Evolutionary conservation across 345 rosid species (phyloP).

Genomic region (Rhodamnia argentea): DNA sequence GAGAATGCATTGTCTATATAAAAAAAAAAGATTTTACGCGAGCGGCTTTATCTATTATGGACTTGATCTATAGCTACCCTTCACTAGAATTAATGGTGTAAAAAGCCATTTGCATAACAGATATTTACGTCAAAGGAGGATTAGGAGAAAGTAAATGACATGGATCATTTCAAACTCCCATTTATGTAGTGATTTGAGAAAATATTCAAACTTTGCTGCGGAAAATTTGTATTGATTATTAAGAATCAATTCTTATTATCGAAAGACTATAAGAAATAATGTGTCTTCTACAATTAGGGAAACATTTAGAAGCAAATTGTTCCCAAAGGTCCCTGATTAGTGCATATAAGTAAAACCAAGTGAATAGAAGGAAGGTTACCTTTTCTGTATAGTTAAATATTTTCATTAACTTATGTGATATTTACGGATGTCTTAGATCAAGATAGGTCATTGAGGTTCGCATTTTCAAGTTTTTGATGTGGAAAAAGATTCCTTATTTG

Average conservation of each 20-base stretch:
- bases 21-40: not conserved
- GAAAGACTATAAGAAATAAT: too few relatives aligned
- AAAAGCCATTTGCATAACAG: not conserved
- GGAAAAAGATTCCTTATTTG: not conserved
- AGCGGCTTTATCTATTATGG: not conserved
- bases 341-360: not conserved
- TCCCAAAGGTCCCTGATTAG: not conserved
- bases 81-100: not conserved
- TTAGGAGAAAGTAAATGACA: not conserved
- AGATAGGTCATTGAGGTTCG: not conserved
- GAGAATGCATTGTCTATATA: not conserved
- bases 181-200: not conserved
- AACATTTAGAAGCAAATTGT: not conserved
- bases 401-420: not conserved
- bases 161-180: not conserved
- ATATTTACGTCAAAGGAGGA: not conserved
- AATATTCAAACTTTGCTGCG: not conserved
- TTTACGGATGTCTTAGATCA: not conserved
- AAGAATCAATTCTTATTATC: not conserved
- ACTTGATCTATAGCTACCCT: not conserved
- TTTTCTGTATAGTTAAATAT: not conserved
- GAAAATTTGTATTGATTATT: not conserved
- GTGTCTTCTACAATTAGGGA: not conserved
- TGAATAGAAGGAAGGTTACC: not conserved
- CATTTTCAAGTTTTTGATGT: not conserved